Percentiles rank a stretch among this genome's conserved stretches.
phyloP scores from a whole-genome alignment of 2,329 filamentous ascomycete genomes.

The Colletotrichum sp. region DNA sequence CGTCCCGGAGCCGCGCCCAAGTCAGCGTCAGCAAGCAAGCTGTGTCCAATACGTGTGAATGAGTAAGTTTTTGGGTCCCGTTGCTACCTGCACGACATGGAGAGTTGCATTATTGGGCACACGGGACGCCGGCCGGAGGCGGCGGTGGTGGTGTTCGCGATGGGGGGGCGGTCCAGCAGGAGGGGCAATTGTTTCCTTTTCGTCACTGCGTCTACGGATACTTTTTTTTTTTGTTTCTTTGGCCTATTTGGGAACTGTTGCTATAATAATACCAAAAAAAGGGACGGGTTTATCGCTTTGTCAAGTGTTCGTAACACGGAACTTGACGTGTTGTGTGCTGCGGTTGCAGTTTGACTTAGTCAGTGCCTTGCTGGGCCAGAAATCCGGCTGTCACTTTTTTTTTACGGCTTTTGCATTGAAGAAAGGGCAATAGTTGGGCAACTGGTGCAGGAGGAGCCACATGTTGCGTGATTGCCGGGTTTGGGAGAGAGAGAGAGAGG shows the following conservation, averaged over 20 bases:
- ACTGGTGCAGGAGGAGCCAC: not conserved
- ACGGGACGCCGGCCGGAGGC: not conserved
- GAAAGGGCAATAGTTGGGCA: not conserved
- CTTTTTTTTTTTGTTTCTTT: not conserved
- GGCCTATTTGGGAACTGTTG: not conserved
- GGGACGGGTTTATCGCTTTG: not conserved
- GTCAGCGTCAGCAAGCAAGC: not conserved
- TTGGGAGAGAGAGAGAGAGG: not conserved
- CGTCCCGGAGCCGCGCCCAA: not conserved
- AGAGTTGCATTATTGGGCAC: not conserved
- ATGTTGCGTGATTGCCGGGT: not conserved
- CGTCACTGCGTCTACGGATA: not conserved
- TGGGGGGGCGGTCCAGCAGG: not conserved
- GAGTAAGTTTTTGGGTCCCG: conserved; percentile 8
- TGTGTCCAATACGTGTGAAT: not conserved
- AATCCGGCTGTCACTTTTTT: not conserved
- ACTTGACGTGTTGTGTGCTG: not conserved
- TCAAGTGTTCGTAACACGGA: not conserved
- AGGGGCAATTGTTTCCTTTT: not conserved
- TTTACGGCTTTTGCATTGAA: not conserved
- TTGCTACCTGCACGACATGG: not conserved
- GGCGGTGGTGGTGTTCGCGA: not conserved
- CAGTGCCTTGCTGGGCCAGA: not conserved
- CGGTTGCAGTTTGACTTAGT: not conserved
- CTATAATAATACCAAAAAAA: not conserved